Evolutionary conservation across 2,329 filamentous ascomycete species (phyloP), one percentile per base, ranked within the genome.

Genomic region (Helotiales sp.): DNA sequence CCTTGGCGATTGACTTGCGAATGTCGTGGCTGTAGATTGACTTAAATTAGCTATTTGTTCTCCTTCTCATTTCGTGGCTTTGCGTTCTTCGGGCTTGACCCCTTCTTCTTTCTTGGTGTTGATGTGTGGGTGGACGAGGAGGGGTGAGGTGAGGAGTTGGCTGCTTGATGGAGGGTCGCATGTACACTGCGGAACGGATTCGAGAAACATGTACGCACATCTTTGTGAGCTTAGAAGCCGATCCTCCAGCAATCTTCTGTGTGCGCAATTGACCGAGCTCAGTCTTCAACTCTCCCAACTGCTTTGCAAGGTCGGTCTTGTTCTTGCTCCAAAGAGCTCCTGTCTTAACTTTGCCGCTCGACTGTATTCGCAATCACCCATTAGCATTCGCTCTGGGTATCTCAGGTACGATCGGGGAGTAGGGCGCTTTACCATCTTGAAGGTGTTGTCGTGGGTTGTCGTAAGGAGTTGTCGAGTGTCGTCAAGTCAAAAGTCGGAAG

Each of bases 1-100:
- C 93, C 81, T 95, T 94, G 81, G 96, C 96, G 85, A 99, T 97
- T 75, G 94, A 97, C 90, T 99, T 99, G 88, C 96, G 94, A 83
- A 99, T 89, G 84, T 99, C 96, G 88, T 97, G 93, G 86, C 94
- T 97, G 78, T 68, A 72, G 24, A 22, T n/a, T n/a, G 32, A 61
- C 72, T 68, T 69, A 69, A 60, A 61, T 67, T 59, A 65, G 63
- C 47, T 60, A 43, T 37, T 15, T 32, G 24, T 30, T 59, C 54
- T 32, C 40, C n/a, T 45, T 6, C 40, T 52, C 3, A 24, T 6
- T 8, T 55, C 28, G 32, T 17, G 7, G n/a, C n/a, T n/a, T 26
- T 57, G 11, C 10, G 13, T 24, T 57, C 32, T n/a, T n/a, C n/a
- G 26, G 17, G 6, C 52, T 55, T n/a, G 20, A 45, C 30, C 20